These are phyloP conservation scores for Penicillium glabrum DNA, from an alignment of 2,329 filamentous ascomycete genomes.

Conservation along the genomic window DNA sequence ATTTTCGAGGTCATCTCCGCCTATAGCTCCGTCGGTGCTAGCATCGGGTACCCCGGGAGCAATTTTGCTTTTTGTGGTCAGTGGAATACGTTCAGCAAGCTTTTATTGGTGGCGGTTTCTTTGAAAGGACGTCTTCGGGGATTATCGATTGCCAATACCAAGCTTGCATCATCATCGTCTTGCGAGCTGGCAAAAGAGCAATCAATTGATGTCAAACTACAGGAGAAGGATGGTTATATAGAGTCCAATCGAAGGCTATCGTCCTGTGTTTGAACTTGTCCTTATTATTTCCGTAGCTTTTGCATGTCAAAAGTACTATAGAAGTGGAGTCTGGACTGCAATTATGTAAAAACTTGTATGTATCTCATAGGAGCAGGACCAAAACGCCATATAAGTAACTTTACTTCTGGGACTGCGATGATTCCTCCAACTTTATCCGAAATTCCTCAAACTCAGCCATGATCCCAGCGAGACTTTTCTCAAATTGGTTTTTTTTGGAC, in stretches of 20 bases:
- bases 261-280: background rate
- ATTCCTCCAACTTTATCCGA: too few relatives aligned
- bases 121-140: conserved; percentile 57
- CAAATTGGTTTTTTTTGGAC: too few relatives aligned
- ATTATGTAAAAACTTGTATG: too few relatives aligned
- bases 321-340: too few relatives aligned
- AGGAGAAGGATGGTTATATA: background rate
- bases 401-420: too few relatives aligned
- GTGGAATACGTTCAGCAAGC: conserved; percentile 56
- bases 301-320: too few relatives aligned
- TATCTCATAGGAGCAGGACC: too few relatives aligned
- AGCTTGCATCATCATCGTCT: background rate
- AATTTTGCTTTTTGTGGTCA: conserved; percentile 58
- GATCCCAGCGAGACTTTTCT: too few relatives aligned
- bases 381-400: too few relatives aligned
- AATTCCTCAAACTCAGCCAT: too few relatives aligned
- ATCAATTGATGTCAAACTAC: background rate
- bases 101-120: conserved; percentile 59
- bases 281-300: background rate
- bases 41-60: conserved; percentile 54
- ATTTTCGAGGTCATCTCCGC: conserved; percentile 47
- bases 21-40: conserved; percentile 63
- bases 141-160: conserved; percentile 42
- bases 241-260: background rate
- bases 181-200: background rate